phyloP scores from a whole-genome alignment of 768 basidiomycete species.

The Xerocomellus dryophilus region DNA sequence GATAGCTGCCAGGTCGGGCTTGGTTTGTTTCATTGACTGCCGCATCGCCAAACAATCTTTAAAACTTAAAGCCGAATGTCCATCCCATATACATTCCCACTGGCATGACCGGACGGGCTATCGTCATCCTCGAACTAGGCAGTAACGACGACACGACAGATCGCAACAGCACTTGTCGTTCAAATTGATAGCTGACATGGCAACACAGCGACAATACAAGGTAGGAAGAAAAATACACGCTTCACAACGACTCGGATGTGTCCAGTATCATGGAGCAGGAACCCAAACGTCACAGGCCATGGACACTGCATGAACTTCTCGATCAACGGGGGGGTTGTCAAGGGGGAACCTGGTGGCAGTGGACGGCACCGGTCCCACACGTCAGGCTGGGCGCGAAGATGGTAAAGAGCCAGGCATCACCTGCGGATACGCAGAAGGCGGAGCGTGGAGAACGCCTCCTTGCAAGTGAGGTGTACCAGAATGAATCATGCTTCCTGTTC shows the following conservation, averaged over 20 bases:
- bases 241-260: neutral
- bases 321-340: no score
- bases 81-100: no score
- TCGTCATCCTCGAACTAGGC: neutral
- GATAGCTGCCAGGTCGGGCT: no score
- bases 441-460: conserved; percentile 19
- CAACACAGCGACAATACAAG: neutral
- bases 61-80: no score
- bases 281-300: neutral
- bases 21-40: no score
- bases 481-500: neutral
- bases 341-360: no score
- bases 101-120: neutral
- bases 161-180: neutral
- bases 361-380: no score
- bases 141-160: neutral
- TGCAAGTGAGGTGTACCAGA: neutral
- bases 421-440: conserved; percentile 26
- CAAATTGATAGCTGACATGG: neutral
- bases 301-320: no score
- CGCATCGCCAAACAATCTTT: no score
- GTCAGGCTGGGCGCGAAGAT: neutral
- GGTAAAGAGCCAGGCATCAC: conserved; percentile 28
- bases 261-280: neutral
- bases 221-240: neutral